A percentile compares a stretch with the other conserved stretches of the same genome.
These are phyloP conservation scores for Wickerhamiella infanticola DNA, from an alignment of 1,139 yeast species.

Conservation along the genomic window DNA sequence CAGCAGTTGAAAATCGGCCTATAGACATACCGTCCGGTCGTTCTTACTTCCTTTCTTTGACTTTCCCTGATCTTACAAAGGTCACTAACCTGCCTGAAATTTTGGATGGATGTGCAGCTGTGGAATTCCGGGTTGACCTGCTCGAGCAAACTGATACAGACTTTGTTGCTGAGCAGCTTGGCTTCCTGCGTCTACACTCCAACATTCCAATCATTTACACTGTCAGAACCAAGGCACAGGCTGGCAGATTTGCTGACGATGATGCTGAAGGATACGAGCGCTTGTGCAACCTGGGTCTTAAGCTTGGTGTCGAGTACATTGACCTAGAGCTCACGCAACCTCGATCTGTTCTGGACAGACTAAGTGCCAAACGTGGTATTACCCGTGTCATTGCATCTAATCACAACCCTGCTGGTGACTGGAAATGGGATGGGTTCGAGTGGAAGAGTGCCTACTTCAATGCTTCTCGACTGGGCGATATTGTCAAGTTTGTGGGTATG, in stretches of 20 bases:
- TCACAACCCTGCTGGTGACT: constrained; percentile 50
- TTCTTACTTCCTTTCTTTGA: constrained; percentile 61
- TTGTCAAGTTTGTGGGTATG: constrained; percentile 70
- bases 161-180: constrained; percentile 62
- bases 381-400: constrained; percentile 72
- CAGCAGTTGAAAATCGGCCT: constrained; percentile 9
- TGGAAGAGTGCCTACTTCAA: constrained; percentile 62
- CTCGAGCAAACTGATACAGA: constrained; percentile 33
- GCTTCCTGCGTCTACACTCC: constrained; percentile 47
- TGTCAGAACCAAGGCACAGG: constrained; percentile 62
- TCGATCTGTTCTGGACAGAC: constrained; percentile 27
- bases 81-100: constrained; percentile 33
- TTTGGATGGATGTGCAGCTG: constrained; percentile 54
- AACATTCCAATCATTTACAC: constrained; percentile 70
- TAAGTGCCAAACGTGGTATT: constrained; percentile 36
- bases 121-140: constrained; percentile 70
- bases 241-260: constrained; percentile 59
- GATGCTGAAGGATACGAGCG: constrained; percentile 34
- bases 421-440: constrained; percentile 50
- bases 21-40: constrained; percentile 34
- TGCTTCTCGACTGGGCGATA: constrained; percentile 52
- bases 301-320: constrained; percentile 38
- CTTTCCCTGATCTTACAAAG: constrained; percentile 32
- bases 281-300: constrained; percentile 48
- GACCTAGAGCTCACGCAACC: constrained; percentile 39